Conservation (phyloP, 2,329 filamentous ascomycete species). For the Cordyceps cicadae region DNA sequence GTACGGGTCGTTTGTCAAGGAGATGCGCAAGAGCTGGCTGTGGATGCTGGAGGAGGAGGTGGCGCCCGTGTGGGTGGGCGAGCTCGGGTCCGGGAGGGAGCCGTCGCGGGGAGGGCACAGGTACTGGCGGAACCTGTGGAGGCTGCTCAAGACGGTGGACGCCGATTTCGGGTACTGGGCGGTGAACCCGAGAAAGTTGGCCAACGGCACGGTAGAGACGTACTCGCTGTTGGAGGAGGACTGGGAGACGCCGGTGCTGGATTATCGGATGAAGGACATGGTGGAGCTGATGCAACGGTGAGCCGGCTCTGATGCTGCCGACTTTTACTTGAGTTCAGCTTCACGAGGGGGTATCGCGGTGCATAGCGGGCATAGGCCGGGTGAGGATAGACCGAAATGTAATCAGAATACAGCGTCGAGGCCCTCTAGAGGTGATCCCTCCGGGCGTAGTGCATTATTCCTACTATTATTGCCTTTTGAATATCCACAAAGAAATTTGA, state of each 20-base stretch:
- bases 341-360: no score
- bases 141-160: slow-evolving; percentile 48
- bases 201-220: slow-evolving; percentile 46
- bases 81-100: slow-evolving; percentile 50
- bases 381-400: no score
- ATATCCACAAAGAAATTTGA: no score
- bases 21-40: slow-evolving; percentile 59
- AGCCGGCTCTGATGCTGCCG: not conserved
- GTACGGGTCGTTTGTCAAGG: slow-evolving; percentile 53
- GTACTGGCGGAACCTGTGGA: slow-evolving; percentile 58
- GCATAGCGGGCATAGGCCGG: no score
- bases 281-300: slow-evolving; percentile 38
- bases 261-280: slow-evolving; percentile 57
- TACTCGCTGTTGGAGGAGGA: slow-evolving; percentile 56
- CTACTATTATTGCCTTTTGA: no score
- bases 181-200: slow-evolving; percentile 57
- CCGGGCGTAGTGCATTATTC: no score
- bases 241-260: slow-evolving; percentile 54
- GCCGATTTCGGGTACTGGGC: slow-evolving; percentile 66
- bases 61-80: slow-evolving; percentile 59
- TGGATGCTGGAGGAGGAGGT: slow-evolving; percentile 44
- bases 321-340: no score
- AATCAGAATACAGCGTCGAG: no score
- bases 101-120: slow-evolving; percentile 50
- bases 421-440: no score